Base-by-base conservation (phyloP, 176 grass and related monocot genomes). In the Zea luxurians region DNA sequence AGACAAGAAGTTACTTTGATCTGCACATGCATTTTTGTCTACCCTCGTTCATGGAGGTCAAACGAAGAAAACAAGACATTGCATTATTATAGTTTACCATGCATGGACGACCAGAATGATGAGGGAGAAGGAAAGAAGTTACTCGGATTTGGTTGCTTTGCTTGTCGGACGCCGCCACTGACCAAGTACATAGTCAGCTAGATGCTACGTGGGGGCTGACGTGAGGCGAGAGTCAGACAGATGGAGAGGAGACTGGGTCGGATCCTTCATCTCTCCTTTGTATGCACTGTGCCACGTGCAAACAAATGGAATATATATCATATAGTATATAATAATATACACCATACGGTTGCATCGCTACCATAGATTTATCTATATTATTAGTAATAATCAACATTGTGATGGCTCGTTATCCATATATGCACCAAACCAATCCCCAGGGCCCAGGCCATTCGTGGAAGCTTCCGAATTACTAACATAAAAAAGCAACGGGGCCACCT, bases 161-260 rank as follows among this genome's bases (percentile, higher is more conserved):
- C 68, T 48, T 70, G 68, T 15, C 44, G 3, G 68, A 48, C 68
- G 44, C 68, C 44, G 7, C 68, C 68, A 35, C 68, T 70, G 68
- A 70, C 68, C 68, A 70, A 48, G 20, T 35, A 70, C 44, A 70
- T 35, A n/a, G 67, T 48, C 67, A 2, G 67, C 67, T 5, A 0
- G 44, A 70, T 35, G 45, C 21, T 71, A 71, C 68, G 68, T 71
- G 3, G 12, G 68, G 1, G 46, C 68, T 71, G 68, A 71, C 68
- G 68, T 48, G 21, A 37, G 68, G 46, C 36, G 6, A 8, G 67
- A 21, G 10, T 58, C 54, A 58, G 54, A 58, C n/a, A 49, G 7
- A 57, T 57, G 17, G 9, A 49, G 3, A 16, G 12, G 21, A 71
- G 68, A 71, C 68, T 50, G 68, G 45, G 68, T 70, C 68, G 44